Evolutionary conservation across 768 basidiomycete species (phyloP).

Genomic region (Amanita thiersii): DNA sequence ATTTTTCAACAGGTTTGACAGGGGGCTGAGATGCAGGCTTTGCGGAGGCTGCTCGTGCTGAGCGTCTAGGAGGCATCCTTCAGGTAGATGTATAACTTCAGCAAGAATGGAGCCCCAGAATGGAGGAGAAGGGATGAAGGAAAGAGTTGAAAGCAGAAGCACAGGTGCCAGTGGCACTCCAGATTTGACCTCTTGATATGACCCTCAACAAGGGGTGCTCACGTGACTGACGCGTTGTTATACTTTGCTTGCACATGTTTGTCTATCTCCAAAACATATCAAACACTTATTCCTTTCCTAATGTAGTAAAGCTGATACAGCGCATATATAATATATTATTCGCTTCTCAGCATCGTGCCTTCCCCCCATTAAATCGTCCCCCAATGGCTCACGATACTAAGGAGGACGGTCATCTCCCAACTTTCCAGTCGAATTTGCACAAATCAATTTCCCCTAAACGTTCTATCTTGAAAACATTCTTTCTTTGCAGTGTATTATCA

Average conservation of each 20-base stretch:
- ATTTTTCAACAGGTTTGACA: slow-evolving; percentile 19
- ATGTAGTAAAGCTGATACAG: too few species aligned
- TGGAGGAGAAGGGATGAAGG: slow-evolving; percentile 8
- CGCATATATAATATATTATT: too few species aligned
- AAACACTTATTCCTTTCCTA: background rate
- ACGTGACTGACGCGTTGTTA: slow-evolving; percentile 37
- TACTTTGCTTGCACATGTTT: slow-evolving; percentile 16
- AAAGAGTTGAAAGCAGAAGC: slow-evolving; percentile 5
- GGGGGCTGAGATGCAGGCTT: slow-evolving; percentile 28
- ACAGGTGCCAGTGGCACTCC: background rate
- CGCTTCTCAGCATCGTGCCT: background rate
- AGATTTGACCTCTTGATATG: slow-evolving; percentile 1
- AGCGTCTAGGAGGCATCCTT: slow-evolving; percentile 40
- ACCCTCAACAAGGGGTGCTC: slow-evolving; percentile 13
- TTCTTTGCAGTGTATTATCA: too few species aligned
- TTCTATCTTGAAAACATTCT: background rate
- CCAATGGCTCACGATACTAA: background rate
- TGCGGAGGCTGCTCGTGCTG: slow-evolving; percentile 41
- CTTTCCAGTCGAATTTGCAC: background rate
- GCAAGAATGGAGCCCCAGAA: slow-evolving; percentile 5
- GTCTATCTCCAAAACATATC: background rate
- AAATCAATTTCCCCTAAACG: background rate
- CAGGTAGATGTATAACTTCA: slow-evolving; percentile 8
- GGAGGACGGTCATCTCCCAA: background rate
- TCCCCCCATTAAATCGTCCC: background rate